Base-by-base conservation (phyloP, 176 grass and related monocot species). In the Pontederia paniculata region DNA sequence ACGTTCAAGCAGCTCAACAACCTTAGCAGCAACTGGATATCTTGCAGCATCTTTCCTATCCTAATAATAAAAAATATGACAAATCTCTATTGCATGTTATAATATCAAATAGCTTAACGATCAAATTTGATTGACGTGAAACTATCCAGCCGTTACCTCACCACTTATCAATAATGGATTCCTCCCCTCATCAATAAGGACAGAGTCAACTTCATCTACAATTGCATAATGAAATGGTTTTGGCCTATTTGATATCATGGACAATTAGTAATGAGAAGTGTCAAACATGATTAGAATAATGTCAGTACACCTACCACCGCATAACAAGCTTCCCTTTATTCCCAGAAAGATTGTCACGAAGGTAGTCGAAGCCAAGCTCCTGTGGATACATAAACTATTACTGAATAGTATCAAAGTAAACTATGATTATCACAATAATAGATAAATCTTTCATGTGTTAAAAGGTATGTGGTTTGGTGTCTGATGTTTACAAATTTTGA, bases 361-460 rank as follows among this genome's bases (percentile, higher is more conserved):
- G 86, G 62, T 90, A 97, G 75, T 97, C 91, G 78, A 90, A 97
- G 59, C 86, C 91, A 75, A 97, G 83, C 70, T 97, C 91, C 91
- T 97, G 66, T 79, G 12, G 44, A 60, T 52, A 81, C 52, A 31
- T 58, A 19, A 12, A 72, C 16, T 56, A 52, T 64, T 81, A 77
- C 67, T 9, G 75, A 65, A 37, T 20, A 71, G 57, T 19, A 67
- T 63, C 71, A 60, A 61, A 66, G 28, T 5, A 37, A 37, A 37
- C 28, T 37, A 37, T 37, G 28, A 6, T 37, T 5, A 37, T 37
- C 28, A 3, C 28, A 37, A 37, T 37, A 37, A n/a, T 6, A 37
- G 28, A 2, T 1, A 2, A 37, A 37, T 37, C 28, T 37, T 5
- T 37, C 28, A 37, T n/a, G n/a, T n/a, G n/a, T n/a, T n/a, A n/a